Percentiles rank a stretch among this genome's conserved stretches.
Evolutionary conservation across 345 rosid species (phyloP).

Genomic region (Eucalyptus caleyi): DNA sequence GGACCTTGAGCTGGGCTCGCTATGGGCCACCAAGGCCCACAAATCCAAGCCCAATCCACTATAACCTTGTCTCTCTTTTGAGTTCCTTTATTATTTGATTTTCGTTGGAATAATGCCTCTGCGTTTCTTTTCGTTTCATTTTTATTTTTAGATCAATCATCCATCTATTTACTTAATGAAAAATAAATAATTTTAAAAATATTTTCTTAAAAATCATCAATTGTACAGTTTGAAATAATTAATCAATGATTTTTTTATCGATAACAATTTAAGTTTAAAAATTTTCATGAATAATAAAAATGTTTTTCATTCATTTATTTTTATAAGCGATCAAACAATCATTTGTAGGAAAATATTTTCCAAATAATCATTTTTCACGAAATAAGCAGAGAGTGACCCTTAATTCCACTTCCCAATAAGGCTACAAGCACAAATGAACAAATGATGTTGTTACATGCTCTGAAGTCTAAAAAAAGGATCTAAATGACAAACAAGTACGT

Average conservation of each 20-base stretch:
- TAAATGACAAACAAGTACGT: not conserved
- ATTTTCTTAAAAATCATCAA: no score
- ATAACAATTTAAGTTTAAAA: no score
- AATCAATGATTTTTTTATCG: no score
- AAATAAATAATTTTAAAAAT: no score
- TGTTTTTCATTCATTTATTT: no score
- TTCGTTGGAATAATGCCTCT: not conserved
- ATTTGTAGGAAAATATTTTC: no score
- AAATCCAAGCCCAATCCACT: not conserved
- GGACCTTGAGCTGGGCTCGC: not conserved
- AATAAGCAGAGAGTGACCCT: not conserved
- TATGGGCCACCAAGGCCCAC: not conserved
- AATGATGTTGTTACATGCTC: not conserved
- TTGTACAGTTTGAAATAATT: not conserved
- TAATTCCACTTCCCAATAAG: not conserved
- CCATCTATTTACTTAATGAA: not conserved
- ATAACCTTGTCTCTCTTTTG: not conserved
- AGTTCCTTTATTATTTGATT: not conserved
- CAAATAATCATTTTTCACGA: no score
- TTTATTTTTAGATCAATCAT: not conserved
- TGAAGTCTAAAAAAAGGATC: not conserved
- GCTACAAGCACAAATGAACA: not conserved
- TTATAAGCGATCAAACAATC: rapidly evolving
- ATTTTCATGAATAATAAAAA: no score
- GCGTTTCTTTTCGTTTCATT: not conserved